These are phyloP conservation scores for Pittosporum tobira DNA, from an alignment of 129 eudicot species.

Conservation along the genomic window DNA sequence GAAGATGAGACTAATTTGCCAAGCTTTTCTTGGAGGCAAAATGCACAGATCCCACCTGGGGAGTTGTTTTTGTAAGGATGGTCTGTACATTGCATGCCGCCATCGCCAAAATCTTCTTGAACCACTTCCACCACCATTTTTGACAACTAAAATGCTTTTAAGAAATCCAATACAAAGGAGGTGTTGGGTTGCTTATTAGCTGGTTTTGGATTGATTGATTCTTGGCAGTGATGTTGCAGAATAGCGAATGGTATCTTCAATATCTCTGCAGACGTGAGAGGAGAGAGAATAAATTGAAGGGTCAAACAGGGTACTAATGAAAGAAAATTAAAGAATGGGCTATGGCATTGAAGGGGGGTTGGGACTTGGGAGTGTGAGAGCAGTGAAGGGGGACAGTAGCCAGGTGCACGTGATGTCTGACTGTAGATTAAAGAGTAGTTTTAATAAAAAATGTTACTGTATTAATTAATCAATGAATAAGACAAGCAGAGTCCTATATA, in stretches of 20 bases:
- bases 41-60: constrained; percentile 71
- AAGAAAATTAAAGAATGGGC: constrained; percentile 13
- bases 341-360: constrained; percentile 31
- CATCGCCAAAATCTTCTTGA: constrained; percentile 56
- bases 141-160: neutral
- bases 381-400: constrained; percentile 31
- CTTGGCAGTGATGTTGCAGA: neutral
- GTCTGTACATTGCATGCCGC: constrained; percentile 50
- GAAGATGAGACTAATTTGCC: constrained; percentile 82
- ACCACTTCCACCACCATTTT: constrained; percentile 52
- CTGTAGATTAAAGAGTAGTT: neutral
- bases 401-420: constrained; percentile 68
- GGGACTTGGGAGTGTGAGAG: constrained; percentile 18
- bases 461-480: too few species aligned
- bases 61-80: constrained; percentile 58
- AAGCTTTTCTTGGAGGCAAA: constrained; percentile 80
- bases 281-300: constrained; percentile 11
- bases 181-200: neutral
- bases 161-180: constrained; percentile 8
- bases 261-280: neutral
- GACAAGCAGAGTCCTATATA: too few species aligned
- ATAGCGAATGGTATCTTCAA: neutral
- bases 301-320: neutral
- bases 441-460: too few species aligned
- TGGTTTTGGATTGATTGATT: neutral